Percentiles rank a stretch among this genome's conserved stretches.
These are phyloP conservation scores for Rhodotorula mucilaginosa DNA, from an alignment of 1,284 basidiomycete species.

Conservation along the genomic window DNA sequence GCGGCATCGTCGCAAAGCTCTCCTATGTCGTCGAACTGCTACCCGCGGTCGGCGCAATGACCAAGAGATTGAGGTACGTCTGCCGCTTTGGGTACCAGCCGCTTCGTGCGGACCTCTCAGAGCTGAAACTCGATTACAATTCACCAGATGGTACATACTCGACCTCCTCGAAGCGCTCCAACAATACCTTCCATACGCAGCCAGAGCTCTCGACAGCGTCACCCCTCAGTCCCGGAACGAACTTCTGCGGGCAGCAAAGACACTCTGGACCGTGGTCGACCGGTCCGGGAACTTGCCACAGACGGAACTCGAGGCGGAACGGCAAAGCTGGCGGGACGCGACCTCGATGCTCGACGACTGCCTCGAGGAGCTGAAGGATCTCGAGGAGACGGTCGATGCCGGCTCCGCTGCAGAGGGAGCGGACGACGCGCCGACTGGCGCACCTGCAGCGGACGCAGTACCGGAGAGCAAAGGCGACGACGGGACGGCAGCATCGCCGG, in stretches of 20 bases:
- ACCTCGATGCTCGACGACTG: conserved; percentile 27
- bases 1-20: conserved; percentile 16
- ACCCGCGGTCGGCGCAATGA: not conserved
- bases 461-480: not conserved
- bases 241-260: conserved; percentile 19
- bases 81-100: too few species aligned
- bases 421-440: not conserved
- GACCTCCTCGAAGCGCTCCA: conserved; percentile 18
- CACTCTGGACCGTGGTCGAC: conserved; percentile 27
- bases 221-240: conserved; percentile 12
- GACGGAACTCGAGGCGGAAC: conserved; percentile 23
- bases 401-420: not conserved
- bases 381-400: conserved; percentile 6
- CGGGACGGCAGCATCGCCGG: not conserved
- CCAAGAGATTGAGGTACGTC: conserved; percentile 15
- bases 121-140: not conserved
- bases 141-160: conserved; percentile 12
- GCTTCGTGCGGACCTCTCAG: not conserved
- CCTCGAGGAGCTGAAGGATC: conserved; percentile 12
- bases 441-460: not conserved
- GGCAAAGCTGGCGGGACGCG: conserved; percentile 21
- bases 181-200: conserved; percentile 3
- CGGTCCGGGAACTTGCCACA: conserved; percentile 4
- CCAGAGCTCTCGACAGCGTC: not conserved
- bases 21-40: conserved; percentile 9